Percentiles rank a stretch among this genome's conserved stretches.
phyloP scores from a whole-genome alignment of 106 monocot genomes.

The Posidonia australis region DNA sequence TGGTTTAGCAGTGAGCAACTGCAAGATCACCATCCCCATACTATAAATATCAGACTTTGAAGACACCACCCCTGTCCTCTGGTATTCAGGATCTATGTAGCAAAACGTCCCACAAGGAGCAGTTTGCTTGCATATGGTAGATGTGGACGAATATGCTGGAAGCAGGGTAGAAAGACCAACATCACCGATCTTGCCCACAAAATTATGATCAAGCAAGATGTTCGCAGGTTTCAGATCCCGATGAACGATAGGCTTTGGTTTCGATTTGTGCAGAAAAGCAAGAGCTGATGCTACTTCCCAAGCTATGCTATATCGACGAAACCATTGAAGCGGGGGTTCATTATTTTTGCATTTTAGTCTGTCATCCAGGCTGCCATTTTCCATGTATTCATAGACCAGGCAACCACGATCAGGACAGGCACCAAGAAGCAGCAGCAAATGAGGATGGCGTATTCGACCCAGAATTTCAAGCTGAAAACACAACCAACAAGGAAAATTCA shows the following conservation, averaged over 20 bases:
- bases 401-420: conserved; percentile 62
- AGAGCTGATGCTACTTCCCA: conserved; percentile 64
- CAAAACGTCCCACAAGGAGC: conserved; percentile 68
- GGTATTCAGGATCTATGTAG: conserved; percentile 92
- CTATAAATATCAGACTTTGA: conserved; percentile 68
- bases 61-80: conserved; percentile 49
- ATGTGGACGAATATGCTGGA: conserved; percentile 8
- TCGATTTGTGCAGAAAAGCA: conserved; percentile 55
- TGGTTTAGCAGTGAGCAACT: conserved; percentile 52
- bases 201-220: conserved; percentile 62
- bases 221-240: conserved; percentile 82
- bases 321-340: conserved; percentile 45
- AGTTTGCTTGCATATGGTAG: conserved; percentile 43
- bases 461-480: conserved; percentile 60
- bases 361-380: conserved; percentile 79
- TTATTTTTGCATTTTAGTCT: conserved; percentile 36
- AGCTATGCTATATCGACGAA: conserved; percentile 51
- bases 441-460: conserved; percentile 58
- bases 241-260: conserved; percentile 65
- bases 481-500: neutral
- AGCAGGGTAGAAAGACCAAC: conserved; percentile 68
- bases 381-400: conserved; percentile 80
- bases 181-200: conserved; percentile 73
- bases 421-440: conserved; percentile 60
- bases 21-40: conserved; percentile 65